A percentile compares a stretch with the other conserved stretches of the same genome.
phyloP scores from a whole-genome alignment of 768 basidiomycete genomes.

The Trametes elegans region DNA sequence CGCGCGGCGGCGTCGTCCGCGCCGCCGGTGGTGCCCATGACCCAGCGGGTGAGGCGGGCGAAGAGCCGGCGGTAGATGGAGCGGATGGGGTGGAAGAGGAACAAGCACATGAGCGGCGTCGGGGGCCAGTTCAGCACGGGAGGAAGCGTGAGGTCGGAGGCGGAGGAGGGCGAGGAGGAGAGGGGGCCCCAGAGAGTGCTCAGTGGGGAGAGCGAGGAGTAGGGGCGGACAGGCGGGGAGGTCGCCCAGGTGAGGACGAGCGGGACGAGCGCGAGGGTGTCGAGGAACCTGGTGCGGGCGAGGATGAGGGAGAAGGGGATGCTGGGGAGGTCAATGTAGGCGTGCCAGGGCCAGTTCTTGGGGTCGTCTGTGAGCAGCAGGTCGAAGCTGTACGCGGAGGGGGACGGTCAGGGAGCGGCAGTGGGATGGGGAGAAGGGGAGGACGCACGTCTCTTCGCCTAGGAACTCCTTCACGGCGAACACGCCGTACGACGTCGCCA shows the following conservation, averaged over 20 bases:
- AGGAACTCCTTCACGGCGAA: conserved; percentile 70
- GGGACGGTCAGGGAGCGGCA: background rate
- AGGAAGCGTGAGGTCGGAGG: background rate
- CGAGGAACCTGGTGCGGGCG: conserved; percentile 41
- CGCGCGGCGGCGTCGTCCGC: background rate
- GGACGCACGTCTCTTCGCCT: conserved; percentile 55
- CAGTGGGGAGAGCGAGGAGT: conserved; percentile 22
- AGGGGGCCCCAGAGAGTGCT: background rate
- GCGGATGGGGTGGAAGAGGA: conserved; percentile 30
- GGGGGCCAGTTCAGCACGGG: conserved; percentile 34
- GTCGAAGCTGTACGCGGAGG: conserved; percentile 55
- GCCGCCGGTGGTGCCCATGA: conserved; percentile 22
- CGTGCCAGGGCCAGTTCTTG: conserved; percentile 71
- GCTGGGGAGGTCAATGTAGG: conserved; percentile 71
- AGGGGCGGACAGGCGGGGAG: conserved; percentile 22
- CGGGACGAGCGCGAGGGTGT: conserved; percentile 29
- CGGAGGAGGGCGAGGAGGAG: background rate
- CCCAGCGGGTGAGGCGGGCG: conserved; percentile 20
- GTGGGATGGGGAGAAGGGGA: conserved; percentile 1
- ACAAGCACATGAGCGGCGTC: conserved; percentile 29
- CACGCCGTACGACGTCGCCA: conserved; percentile 67
- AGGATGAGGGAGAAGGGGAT: conserved; percentile 67
- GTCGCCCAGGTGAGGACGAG: conserved; percentile 34
- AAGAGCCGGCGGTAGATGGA: conserved; percentile 25
- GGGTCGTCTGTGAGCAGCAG: conserved; percentile 67